Conservation (phyloP, 208 protist genomes). For the Wallacemonas rigidus region DNA sequence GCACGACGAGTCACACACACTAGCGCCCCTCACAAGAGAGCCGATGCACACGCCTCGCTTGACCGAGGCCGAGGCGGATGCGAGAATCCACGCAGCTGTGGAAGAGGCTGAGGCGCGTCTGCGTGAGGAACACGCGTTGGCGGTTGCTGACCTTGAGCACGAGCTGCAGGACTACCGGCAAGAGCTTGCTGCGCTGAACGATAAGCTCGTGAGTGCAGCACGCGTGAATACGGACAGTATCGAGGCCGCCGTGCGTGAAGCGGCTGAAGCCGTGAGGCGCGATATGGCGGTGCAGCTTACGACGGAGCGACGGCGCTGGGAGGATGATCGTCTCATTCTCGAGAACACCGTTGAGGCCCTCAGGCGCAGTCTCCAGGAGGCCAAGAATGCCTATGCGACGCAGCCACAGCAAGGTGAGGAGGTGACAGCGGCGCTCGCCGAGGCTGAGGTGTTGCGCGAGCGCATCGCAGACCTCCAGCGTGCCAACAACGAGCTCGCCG, state of each 20-base stretch:
- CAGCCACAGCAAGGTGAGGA: not conserved
- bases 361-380: constrained; percentile 16
- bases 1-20: too few relatives aligned
- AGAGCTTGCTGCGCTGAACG: not conserved
- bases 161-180: constrained; percentile 17
- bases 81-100: not conserved
- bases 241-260: too few relatives aligned
- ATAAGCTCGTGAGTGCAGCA: constrained; percentile 5
- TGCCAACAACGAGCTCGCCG: constrained; percentile 27
- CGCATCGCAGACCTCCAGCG: constrained; percentile 21
- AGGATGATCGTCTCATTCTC: constrained; percentile 27
- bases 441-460: constrained; percentile 22
- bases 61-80: not conserved
- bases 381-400: not conserved
- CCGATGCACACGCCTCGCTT: not conserved
- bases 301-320: constrained; percentile 12
- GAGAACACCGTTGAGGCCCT: constrained; percentile 19
- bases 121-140: not conserved
- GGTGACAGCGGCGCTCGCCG: not conserved
- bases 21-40: too few relatives aligned
- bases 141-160: not conserved
- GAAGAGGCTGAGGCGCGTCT: not conserved
- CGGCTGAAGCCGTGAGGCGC: not conserved
- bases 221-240: too few relatives aligned
- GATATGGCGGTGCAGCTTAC: constrained; percentile 17